These are phyloP conservation scores for Sphaerulina populicola DNA, from an alignment of 2,329 filamentous ascomycete genomes.

Conservation along the genomic window DNA sequence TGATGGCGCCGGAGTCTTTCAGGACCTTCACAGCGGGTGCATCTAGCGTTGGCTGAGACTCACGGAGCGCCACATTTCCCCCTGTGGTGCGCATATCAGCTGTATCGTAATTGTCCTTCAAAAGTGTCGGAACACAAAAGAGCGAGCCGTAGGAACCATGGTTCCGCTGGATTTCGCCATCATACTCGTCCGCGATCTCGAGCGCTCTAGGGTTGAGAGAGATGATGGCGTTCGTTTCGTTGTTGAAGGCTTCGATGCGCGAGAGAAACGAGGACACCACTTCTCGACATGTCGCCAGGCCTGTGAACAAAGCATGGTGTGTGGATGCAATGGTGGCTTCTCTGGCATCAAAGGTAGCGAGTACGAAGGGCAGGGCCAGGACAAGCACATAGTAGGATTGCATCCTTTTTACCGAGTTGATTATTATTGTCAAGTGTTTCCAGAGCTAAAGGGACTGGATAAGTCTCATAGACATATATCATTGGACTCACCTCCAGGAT, in stretches of 20 bases:
- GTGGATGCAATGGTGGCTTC: slow-evolving; percentile 53
- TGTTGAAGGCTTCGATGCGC: slow-evolving; percentile 51
- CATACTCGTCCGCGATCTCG: slow-evolving; percentile 43
- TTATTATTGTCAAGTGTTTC: background rate
- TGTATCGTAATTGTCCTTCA: slow-evolving; percentile 59
- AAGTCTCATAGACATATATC: background rate
- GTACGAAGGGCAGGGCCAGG: background rate
- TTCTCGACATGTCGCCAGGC: slow-evolving; percentile 47
- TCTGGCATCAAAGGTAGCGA: slow-evolving; percentile 42
- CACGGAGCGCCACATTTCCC: slow-evolving; percentile 44
- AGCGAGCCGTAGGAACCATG: slow-evolving; percentile 45
- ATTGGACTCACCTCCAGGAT: background rate
- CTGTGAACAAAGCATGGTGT: slow-evolving; percentile 48
- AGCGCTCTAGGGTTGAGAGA: slow-evolving; percentile 46
- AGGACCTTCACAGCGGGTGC: slow-evolving; percentile 27
- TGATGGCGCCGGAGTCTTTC: slow-evolving; percentile 30
- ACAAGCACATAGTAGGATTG: background rate
- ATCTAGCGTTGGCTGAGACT: slow-evolving; percentile 39
- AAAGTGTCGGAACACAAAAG: slow-evolving; percentile 53
- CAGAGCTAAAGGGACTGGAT: background rate
- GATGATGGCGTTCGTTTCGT: slow-evolving; percentile 50
- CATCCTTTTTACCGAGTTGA: background rate
- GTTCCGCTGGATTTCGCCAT: slow-evolving; percentile 40
- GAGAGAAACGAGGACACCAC: slow-evolving; percentile 50
- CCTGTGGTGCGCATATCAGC: slow-evolving; percentile 51